Evolutionary conservation across 345 rosid species (phyloP).

Genomic region (Corymbia maculata): DNA sequence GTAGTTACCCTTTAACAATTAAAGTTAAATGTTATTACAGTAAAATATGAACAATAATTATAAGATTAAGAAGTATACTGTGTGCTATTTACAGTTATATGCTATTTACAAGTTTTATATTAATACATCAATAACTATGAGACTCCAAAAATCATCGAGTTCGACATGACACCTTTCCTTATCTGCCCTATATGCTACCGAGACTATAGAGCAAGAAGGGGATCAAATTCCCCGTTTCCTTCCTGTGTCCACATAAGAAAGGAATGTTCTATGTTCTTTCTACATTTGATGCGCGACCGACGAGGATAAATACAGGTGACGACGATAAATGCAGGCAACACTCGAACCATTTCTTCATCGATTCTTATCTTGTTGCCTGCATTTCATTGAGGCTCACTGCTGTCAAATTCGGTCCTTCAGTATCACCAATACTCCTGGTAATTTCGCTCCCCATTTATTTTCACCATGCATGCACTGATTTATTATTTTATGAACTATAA

Average conservation of each 20-base stretch:
- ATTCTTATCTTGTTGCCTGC: background rate
- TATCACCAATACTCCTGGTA: background rate
- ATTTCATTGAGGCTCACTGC: background rate
- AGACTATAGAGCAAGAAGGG: background rate
- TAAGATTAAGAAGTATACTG: background rate
- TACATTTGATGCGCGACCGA: background rate
- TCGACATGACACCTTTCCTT: no score
- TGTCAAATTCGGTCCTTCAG: background rate
- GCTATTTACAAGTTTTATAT: no score
- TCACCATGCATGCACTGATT: background rate
- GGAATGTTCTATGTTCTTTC: background rate
- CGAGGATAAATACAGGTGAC: background rate
- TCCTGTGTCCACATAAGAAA: background rate
- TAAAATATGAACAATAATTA: background rate
- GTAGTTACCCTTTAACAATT: background rate
- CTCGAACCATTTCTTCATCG: background rate
- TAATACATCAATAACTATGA: no score
- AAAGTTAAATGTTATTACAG: background rate
- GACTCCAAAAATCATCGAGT: no score
- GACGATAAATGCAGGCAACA: no score
- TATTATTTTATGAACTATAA: no score
- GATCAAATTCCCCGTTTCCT: background rate
- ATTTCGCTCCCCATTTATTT: background rate
- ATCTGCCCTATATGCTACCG: no score
- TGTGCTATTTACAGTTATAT: background rate